These are phyloP conservation scores for Aspergillus fructus DNA, from an alignment of 2,329 filamentous ascomycete genomes.

Conservation along the genomic window DNA sequence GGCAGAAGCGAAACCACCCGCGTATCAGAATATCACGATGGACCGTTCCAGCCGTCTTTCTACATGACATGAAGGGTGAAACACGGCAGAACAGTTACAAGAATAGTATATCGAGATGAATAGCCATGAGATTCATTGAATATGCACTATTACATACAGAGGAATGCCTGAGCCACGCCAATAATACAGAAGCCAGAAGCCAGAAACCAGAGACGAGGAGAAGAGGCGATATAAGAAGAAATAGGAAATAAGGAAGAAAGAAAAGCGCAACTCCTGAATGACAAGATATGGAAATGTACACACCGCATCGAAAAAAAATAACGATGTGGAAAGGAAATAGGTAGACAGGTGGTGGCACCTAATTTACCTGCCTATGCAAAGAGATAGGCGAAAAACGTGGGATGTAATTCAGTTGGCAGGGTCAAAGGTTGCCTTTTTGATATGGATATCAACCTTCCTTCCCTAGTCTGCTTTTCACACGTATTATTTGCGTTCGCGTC, in stretches of 20 bases:
- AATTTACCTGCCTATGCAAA: not conserved
- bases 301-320: slow-evolving; percentile 5
- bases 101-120: slow-evolving; percentile 8
- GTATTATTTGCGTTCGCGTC: not conserved
- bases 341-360: not conserved
- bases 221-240: slow-evolving; percentile 18
- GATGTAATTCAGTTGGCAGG: not conserved
- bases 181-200: slow-evolving; percentile 9
- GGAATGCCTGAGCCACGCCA: slow-evolving; percentile 17
- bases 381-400: not conserved
- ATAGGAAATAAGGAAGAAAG: slow-evolving; percentile 11
- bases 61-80: not conserved
- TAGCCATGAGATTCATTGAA: slow-evolving; percentile 29
- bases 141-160: slow-evolving; percentile 28
- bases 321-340: slow-evolving; percentile 2
- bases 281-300: slow-evolving; percentile 17
- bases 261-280: slow-evolving; percentile 25
- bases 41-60: not conserved
- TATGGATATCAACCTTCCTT: not conserved
- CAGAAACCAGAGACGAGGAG: slow-evolving; percentile 5
- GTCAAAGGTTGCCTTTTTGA: not conserved
- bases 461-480: not conserved
- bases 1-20: too few relatives aligned
- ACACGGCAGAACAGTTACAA: not conserved
- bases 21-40: too few relatives aligned